These are phyloP conservation scores for Mycena leptocephala DNA, from an alignment of 768 basidiomycete species.

Conservation along the genomic window DNA sequence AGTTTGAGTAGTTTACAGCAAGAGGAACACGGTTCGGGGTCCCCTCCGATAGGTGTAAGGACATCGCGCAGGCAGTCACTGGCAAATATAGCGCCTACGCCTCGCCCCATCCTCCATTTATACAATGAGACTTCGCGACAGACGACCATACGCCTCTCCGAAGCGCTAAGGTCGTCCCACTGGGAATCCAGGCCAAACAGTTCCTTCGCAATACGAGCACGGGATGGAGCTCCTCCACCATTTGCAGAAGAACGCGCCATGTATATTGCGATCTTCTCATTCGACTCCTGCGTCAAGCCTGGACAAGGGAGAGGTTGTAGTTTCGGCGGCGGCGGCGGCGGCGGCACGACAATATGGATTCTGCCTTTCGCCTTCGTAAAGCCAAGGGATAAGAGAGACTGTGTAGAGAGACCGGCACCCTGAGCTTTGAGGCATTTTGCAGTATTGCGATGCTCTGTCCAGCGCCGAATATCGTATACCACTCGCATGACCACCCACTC, in stretches of 20 bases:
- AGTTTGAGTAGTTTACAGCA: not conserved
- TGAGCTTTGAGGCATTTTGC: not conserved
- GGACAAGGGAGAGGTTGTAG: not conserved
- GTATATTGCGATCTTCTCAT: too few relatives aligned
- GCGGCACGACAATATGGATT: too few relatives aligned
- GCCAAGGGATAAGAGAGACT: not conserved
- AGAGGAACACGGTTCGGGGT: not conserved
- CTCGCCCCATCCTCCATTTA: not conserved
- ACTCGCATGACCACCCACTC: not conserved
- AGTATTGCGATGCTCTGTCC: conserved; percentile 1
- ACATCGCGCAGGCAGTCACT: not conserved
- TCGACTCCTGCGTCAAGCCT: too few relatives aligned
- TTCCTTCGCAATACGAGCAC: not conserved
- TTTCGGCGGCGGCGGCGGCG: not conserved
- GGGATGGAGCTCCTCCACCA: not conserved
- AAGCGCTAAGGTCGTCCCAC: not conserved
- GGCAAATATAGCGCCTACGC: not conserved
- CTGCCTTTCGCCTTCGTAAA: not conserved
- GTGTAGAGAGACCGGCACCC: not conserved
- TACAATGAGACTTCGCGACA: not conserved
- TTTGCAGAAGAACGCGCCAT: too few relatives aligned
- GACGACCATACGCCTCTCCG: not conserved
- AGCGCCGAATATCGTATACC: not conserved
- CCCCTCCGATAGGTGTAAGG: not conserved
- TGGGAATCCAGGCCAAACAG: not conserved